Base-by-base conservation (phyloP, 2,329 filamentous ascomycete genomes). In the Cladosporium velox region DNA sequence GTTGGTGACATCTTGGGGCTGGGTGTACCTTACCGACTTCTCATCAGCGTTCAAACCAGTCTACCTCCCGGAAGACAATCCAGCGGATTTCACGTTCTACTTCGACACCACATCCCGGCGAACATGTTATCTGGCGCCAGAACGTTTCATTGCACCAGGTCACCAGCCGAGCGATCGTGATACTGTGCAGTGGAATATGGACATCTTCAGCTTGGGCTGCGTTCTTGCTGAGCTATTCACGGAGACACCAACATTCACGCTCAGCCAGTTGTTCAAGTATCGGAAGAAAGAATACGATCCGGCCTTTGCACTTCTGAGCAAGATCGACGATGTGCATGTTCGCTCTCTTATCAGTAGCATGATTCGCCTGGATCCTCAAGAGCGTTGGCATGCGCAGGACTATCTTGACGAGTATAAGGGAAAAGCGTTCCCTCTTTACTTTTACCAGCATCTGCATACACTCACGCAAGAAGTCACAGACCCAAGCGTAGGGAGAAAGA, bases 1-100 rank as follows among this genome's bases (percentile, higher is more conserved):
- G 41, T 83, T 99, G 58, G 94, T 99, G 60, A 99, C 95, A 0
- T 98, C 95, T 7, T 99, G 95, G 95, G 97, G 98, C 80, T 99
- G 96, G 95, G 85, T 99, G 2, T 99, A 98, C 77, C 85, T 99
- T 44, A 90, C 93, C n/a, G 95, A 99, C 78, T 99, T 98, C 77
- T 97, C 94, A 4, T 93, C 94, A 0, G 90, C 91, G 0, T 98
- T 96, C 82, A 99, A 99, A 76, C 95, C 93, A 12, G 91, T 93
- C 5, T 92, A 92, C 77, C 83, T 99, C 2, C 95, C 95, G 2
- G 94, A 97, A 77, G 93, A 99, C 74, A 98, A 99, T 74, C 95
- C 95, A 1, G 93, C 92, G 18, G 93, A 98, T 73, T 99, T 98
- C 74, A 97, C 93, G 0, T 98, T 97, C 78, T 99, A 94, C 76